Percentiles rank a stretch among this genome's conserved stretches.
phyloP scores from a whole-genome alignment of 768 basidiomycete species.

The Podaxis carcinomalis region DNA sequence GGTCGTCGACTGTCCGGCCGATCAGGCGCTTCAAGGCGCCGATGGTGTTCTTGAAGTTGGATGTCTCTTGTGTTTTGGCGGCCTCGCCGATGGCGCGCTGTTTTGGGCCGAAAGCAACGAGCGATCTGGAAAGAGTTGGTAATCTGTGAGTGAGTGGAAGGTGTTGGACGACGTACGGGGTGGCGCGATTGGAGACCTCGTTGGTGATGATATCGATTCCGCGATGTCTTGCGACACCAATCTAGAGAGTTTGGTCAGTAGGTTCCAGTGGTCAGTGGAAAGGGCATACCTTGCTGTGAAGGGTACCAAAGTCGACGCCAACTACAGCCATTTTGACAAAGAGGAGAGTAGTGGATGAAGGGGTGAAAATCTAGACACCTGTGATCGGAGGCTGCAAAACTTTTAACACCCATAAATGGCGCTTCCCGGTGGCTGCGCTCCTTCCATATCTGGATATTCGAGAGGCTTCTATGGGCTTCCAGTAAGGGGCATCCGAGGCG shows the following conservation, averaged over 20 bases:
- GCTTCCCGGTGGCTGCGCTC: slow-evolving; percentile 3
- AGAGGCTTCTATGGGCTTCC: slow-evolving; percentile 2
- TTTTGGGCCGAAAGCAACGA: slow-evolving; percentile 91
- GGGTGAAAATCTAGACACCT: background rate
- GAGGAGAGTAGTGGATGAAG: background rate
- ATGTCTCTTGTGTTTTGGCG: slow-evolving; percentile 96
- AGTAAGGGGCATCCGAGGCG: too few relatives aligned
- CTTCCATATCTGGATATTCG: slow-evolving; percentile 2
- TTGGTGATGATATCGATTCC: slow-evolving; percentile 99
- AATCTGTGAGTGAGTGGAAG: slow-evolving; percentile 45
- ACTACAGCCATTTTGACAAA: slow-evolving; percentile 75
- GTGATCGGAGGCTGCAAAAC: slow-evolving; percentile 3
- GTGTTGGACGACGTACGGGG: slow-evolving; percentile 63
- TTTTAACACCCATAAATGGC: slow-evolving; percentile 1
- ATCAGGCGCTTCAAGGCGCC: slow-evolving; percentile 89
- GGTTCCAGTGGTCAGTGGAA: slow-evolving; percentile 3
- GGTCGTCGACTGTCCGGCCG: slow-evolving; percentile 75
- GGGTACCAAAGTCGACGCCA: slow-evolving; percentile 89
- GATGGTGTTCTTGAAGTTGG: slow-evolving; percentile 97
- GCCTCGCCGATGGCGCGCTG: slow-evolving; percentile 90
- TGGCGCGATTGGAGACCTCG: slow-evolving; percentile 95
- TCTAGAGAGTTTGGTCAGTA: slow-evolving; percentile 39
- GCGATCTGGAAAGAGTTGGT: slow-evolving; percentile 61
- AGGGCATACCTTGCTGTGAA: slow-evolving; percentile 73
- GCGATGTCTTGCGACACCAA: slow-evolving; percentile 91